A percentile compares a stretch with the other conserved stretches of the same genome.
Conservation (phyloP, 2,329 filamentous ascomycete genomes). For the Penicillium capsulatum region DNA sequence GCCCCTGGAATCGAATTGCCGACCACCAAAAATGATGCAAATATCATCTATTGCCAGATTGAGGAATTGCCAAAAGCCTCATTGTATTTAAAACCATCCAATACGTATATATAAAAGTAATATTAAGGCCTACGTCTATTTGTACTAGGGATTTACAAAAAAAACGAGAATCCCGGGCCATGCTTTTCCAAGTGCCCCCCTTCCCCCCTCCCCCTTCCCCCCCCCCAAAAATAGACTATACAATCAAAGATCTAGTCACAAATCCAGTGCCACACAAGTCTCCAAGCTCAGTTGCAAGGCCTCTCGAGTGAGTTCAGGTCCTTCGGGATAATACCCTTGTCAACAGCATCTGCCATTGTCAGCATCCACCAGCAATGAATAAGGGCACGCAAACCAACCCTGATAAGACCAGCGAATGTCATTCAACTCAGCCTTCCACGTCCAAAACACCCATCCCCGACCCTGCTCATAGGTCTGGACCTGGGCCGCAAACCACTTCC, state of each 20-base stretch:
- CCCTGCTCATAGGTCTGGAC: slow-evolving; percentile 52
- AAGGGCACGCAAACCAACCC: slow-evolving; percentile 18
- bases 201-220: too few relatives aligned
- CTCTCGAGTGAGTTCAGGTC: slow-evolving; percentile 22
- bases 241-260: neutral
- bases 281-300: slow-evolving; percentile 8
- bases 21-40: too few relatives aligned
- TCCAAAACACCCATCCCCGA: slow-evolving; percentile 57
- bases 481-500: slow-evolving; percentile 56
- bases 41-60: too few relatives aligned
- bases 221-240: neutral
- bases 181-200: too few relatives aligned
- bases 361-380: too few relatives aligned
- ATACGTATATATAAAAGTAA: too few relatives aligned
- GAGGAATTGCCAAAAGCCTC: too few relatives aligned
- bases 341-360: slow-evolving; percentile 40
- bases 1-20: too few relatives aligned
- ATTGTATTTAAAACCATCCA: too few relatives aligned
- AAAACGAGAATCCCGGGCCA: too few relatives aligned
- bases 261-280: slow-evolving; percentile 1
- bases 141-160: too few relatives aligned
- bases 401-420: slow-evolving; percentile 31
- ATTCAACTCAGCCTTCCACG: slow-evolving; percentile 52
- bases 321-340: slow-evolving; percentile 39
- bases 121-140: too few relatives aligned